Evolutionary conservation across 2,329 filamentous ascomycete genomes (phyloP).

Genomic region (Ophiostoma ulmi): DNA sequence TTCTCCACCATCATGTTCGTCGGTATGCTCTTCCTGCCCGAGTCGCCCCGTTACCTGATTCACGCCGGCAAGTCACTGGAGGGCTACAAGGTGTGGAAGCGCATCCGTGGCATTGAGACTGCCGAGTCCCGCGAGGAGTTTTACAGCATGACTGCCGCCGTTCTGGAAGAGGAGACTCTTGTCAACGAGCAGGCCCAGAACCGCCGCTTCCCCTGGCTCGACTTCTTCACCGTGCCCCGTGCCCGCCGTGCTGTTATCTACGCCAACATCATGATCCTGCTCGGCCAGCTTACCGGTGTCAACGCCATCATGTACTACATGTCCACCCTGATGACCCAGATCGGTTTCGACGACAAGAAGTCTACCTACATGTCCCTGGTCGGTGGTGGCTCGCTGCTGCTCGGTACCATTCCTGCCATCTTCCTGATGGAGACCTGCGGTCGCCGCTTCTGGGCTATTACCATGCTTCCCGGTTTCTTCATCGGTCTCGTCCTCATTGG

Average conservation of each 20-base stretch:
- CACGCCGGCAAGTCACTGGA: conserved; percentile 58
- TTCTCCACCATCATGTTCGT: conserved; percentile 60
- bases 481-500: conserved; percentile 64
- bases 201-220: conserved; percentile 62
- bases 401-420: conserved; percentile 64
- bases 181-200: conserved; percentile 48
- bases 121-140: conserved; percentile 62
- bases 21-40: conserved; percentile 68
- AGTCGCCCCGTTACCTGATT: conserved; percentile 64
- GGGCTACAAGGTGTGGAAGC: conserved; percentile 66
- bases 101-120: conserved; percentile 57
- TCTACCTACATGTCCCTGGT: conserved; percentile 71
- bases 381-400: conserved; percentile 60
- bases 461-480: conserved; percentile 68
- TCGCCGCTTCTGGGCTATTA: conserved; percentile 68
- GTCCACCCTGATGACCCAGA: conserved; percentile 60
- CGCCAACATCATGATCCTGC: conserved; percentile 64
- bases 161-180: conserved; percentile 52
- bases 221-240: conserved; percentile 66
- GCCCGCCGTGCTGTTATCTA: conserved; percentile 62
- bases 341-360: conserved; percentile 59
- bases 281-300: conserved; percentile 66
- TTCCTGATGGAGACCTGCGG: conserved; percentile 68
- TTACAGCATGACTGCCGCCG: conserved; percentile 63
- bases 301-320: conserved; percentile 71